Base-by-base conservation (phyloP, 1,284 basidiomycete genomes). In the Puccinia polysora region DNA sequence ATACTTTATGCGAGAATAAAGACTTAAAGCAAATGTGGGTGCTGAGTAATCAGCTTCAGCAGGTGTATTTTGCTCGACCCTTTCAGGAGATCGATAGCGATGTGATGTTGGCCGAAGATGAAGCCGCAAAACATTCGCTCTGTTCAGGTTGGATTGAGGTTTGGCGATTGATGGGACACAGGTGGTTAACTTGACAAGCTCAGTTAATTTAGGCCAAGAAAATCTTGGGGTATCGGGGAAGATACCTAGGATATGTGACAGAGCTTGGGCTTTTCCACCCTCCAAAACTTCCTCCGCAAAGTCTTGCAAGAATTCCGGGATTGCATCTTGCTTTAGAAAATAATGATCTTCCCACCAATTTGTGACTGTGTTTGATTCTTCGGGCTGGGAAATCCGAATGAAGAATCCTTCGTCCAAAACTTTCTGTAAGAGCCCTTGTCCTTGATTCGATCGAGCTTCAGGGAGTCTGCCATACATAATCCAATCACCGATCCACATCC, bases 401-500 rank as follows among this genome's bases (percentile, higher is more conserved):
- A 70, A 70, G 28, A 60, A 70, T 18, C 60, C 67, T 34, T 47
- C 58, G 25, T 45, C 34, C 14, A 36, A 15, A 38, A 43, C 36
- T 28, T n/a, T 2, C 12, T 62, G 18, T 20, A 15, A 4, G 28
- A 3, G 15, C 34, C 53, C 8, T 25, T 10, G 36, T 3, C 36
- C 64, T 55, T 43, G 4, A 38, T 6, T 40, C 0, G 0, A 14
- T 7, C 14, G 18, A 8, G 14, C 45, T 47, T 49, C 55, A 59
- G 67, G 67, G 14, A 70, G 67, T 30, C 56, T 47, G 5, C 67
- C 67, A 47, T 70, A 47, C 6, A 60, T 0, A 10, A 70, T 70
- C 67, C 67, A 70, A 28, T 59, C 45, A 4, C 67, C 67, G 2
- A 70, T 36, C 56, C 56, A 70, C 2, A 7, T 49, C 67, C 67